Evolutionary conservation across 2,329 filamentous ascomycete genomes (phyloP).

Genomic region (Colletotrichum siamense): DNA sequence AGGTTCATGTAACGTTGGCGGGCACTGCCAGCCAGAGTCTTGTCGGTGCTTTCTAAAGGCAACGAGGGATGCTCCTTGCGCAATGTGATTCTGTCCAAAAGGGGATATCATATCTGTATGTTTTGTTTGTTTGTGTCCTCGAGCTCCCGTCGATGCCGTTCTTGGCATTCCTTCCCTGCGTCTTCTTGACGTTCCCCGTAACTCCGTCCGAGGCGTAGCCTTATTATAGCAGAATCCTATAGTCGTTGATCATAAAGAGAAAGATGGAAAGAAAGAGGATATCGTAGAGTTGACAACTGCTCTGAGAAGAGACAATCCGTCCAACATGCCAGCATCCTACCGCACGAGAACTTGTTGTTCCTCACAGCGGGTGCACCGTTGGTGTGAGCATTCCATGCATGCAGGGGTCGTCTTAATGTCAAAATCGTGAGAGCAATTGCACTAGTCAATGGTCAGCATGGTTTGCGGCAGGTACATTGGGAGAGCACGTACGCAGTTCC

Average conservation of each 20-base stretch:
- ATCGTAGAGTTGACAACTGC: not conserved
- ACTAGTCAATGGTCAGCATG: constrained; percentile 2
- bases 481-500: constrained; percentile 33
- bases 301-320: not conserved
- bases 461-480: not conserved
- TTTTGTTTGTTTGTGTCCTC: not conserved
- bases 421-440: not conserved
- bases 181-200: not conserved
- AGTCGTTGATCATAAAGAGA: not conserved
- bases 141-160: not conserved
- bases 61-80: not conserved
- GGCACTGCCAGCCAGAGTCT: not conserved
- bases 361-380: not conserved
- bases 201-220: not conserved
- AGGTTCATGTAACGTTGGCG: not conserved
- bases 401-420: not conserved
- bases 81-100: not conserved
- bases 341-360: not conserved
- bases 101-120: not conserved
- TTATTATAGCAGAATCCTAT: not conserved
- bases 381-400: constrained; percentile 3
- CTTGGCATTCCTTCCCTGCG: not conserved
- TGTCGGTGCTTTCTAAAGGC: not conserved
- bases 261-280: not conserved
- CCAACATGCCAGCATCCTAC: not conserved